A percentile compares a stretch with the other conserved stretches of the same genome.
phyloP scores from a whole-genome alignment of 371 early-diverging fungal genomes.

The Encephalitozoon hellem region DNA sequence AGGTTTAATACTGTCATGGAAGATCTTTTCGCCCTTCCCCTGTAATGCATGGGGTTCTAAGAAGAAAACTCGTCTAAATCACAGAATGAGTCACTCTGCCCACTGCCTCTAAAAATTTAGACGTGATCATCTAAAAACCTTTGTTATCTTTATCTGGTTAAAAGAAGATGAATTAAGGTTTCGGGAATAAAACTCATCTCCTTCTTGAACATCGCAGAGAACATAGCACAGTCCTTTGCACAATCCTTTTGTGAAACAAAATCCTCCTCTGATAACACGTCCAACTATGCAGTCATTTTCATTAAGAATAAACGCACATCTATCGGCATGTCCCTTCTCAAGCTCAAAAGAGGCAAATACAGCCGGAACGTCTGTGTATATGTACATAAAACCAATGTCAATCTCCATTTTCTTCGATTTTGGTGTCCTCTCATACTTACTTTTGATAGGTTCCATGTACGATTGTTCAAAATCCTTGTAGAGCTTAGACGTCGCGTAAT shows the following conservation, averaged over 20 bases:
- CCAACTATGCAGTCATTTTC: constrained; percentile 22
- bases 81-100: no score
- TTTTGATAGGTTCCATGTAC: constrained; percentile 3
- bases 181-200: constrained; percentile 14
- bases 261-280: constrained; percentile 47
- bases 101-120: no score
- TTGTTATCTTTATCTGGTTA: constrained; percentile 20
- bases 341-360: constrained; percentile 38
- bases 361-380: neutral
- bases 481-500: constrained; percentile 14
- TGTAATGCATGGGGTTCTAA: no score
- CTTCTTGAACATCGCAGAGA: neutral
- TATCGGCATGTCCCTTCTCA: constrained; percentile 28
- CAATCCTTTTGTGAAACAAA: constrained; percentile 40
- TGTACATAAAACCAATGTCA: constrained; percentile 12
- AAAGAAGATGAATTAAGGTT: neutral
- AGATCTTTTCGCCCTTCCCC: neutral
- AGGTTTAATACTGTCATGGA: neutral
- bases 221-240: constrained; percentile 29
- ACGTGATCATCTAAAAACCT: constrained; percentile 5
- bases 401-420: constrained; percentile 25
- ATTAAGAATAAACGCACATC: constrained; percentile 27
- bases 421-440: constrained; percentile 47
- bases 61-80: no score
- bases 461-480: constrained; percentile 33